These are phyloP conservation scores for Fagus crenata DNA, from an alignment of 306 rosid genomes.

Conservation along the genomic window DNA sequence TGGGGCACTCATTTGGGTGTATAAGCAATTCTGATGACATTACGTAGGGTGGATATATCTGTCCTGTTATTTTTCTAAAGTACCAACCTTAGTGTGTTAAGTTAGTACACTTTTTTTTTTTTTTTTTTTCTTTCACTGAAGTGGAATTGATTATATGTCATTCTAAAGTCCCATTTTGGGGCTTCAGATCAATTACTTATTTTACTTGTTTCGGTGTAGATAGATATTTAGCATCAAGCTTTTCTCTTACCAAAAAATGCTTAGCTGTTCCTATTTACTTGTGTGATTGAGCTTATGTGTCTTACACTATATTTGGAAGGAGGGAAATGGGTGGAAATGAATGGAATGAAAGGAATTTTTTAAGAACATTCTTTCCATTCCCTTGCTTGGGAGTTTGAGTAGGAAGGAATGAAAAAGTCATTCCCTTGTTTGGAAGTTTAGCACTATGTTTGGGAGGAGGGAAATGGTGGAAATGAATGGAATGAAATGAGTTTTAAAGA, in stretches of 20 bases:
- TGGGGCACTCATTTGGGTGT: slow-evolving; percentile 30
- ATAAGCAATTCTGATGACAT: slow-evolving; percentile 31
- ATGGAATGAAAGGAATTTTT: too few relatives aligned
- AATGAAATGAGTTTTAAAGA: too few relatives aligned
- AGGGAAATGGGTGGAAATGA: too few relatives aligned
- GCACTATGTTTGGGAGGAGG: too few relatives aligned
- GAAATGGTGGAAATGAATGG: too few relatives aligned
- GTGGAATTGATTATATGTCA: slow-evolving; percentile 31
- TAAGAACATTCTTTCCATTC: too few relatives aligned
- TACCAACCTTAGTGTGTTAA: slow-evolving; percentile 36
- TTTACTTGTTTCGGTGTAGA: slow-evolving; percentile 32
- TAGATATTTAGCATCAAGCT: slow-evolving; percentile 36
- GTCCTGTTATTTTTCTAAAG: slow-evolving; percentile 30
- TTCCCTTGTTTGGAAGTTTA: too few relatives aligned
- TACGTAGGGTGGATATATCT: slow-evolving; percentile 35
- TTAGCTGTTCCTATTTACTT: neutral
- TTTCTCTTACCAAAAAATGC: slow-evolving; percentile 5
- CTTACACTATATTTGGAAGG: too few relatives aligned
- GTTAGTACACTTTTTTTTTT: slow-evolving; percentile 29
- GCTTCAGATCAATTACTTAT: slow-evolving; percentile 6
- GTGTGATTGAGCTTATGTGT: too few relatives aligned
- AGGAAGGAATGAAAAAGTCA: too few relatives aligned
- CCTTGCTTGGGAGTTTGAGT: too few relatives aligned
- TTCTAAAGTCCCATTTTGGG: slow-evolving; percentile 4
- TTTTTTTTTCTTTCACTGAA: neutral